These are phyloP conservation scores for Plenodomus lindquistii DNA, from an alignment of 2,329 filamentous ascomycete genomes.

Conservation along the genomic window DNA sequence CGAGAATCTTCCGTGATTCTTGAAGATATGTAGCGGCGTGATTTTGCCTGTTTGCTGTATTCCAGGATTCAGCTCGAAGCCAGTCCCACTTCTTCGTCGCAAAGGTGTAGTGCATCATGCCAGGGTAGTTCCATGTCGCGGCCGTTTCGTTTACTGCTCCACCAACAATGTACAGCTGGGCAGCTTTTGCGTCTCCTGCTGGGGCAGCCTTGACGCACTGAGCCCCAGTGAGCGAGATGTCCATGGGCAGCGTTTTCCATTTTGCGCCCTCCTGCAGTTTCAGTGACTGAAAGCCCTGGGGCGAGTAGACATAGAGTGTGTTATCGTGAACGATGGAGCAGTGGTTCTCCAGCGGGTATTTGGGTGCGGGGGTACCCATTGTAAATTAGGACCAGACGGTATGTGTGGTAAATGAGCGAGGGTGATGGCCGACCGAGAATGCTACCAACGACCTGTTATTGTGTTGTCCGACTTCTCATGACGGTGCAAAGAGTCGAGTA, in stretches of 20 bases:
- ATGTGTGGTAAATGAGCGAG: constrained; percentile 18
- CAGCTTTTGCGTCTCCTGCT: constrained; percentile 57
- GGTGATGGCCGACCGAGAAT: constrained; percentile 21
- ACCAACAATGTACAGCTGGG: constrained; percentile 80
- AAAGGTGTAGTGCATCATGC: constrained; percentile 73
- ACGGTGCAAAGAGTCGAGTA: constrained; percentile 21
- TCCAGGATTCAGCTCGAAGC: constrained; percentile 53
- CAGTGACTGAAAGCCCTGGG: constrained; percentile 74
- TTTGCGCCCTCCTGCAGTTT: constrained; percentile 67
- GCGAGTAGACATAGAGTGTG: constrained; percentile 82
- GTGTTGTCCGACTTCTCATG: constrained; percentile 33
- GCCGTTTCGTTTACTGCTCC: constrained; percentile 55
- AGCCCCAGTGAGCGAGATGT: constrained; percentile 72
- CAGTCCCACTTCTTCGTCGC: constrained; percentile 61
- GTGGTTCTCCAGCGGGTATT: constrained; percentile 70
- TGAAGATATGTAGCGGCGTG: constrained; percentile 79
- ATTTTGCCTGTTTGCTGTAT: constrained; percentile 69
- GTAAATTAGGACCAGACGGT: constrained; percentile 15
- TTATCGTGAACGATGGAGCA: constrained; percentile 82
- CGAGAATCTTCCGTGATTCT: constrained; percentile 69
- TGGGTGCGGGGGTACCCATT: constrained; percentile 75
- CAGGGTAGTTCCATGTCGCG: constrained; percentile 61
- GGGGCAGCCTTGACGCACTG: constrained; percentile 75
- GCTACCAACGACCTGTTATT: constrained; percentile 24
- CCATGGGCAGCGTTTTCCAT: constrained; percentile 70